Evolutionary conservation across 345 rosid species (phyloP).

Genomic region (Ceriops zippeliana): DNA sequence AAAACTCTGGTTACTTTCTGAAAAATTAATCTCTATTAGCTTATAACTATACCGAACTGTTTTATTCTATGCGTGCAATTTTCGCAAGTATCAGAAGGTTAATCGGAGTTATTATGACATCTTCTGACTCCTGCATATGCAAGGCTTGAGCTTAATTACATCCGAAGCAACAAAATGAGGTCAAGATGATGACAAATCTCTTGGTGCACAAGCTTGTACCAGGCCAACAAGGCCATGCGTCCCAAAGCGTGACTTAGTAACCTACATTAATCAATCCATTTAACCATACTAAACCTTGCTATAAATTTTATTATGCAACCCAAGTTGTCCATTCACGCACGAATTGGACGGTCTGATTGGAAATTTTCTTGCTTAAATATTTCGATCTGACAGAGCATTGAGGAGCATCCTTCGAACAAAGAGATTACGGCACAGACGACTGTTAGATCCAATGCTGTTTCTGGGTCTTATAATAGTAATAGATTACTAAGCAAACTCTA

Average conservation of each 20-base stretch:
- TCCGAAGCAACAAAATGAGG: constrained; percentile 2
- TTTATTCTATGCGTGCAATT: too few species aligned
- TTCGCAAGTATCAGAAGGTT: not conserved
- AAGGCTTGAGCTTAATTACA: not conserved
- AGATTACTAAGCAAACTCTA: constrained; percentile 21
- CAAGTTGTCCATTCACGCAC: not conserved
- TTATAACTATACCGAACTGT: too few species aligned
- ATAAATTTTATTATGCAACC: not conserved
- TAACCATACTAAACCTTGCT: not conserved
- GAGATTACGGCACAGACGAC: constrained; percentile 31
- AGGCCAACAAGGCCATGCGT: not conserved
- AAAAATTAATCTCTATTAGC: too few species aligned
- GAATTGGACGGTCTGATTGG: not conserved
- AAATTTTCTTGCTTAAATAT: not conserved
- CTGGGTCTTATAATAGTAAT: not conserved
- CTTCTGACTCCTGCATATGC: constrained; percentile 1
- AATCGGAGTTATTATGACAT: not conserved
- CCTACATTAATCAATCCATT: not conserved
- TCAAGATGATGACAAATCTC: constrained; percentile 17
- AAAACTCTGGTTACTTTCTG: too few species aligned
- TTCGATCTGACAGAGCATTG: constrained; percentile 15
- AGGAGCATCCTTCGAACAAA: constrained; percentile 41
- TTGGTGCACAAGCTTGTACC: constrained; percentile 8
- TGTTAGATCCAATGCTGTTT: constrained; percentile 45
- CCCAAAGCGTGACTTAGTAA: constrained; percentile 12